Conservation (phyloP, 305 asterid species). For the Fraxinus nigra region DNA sequence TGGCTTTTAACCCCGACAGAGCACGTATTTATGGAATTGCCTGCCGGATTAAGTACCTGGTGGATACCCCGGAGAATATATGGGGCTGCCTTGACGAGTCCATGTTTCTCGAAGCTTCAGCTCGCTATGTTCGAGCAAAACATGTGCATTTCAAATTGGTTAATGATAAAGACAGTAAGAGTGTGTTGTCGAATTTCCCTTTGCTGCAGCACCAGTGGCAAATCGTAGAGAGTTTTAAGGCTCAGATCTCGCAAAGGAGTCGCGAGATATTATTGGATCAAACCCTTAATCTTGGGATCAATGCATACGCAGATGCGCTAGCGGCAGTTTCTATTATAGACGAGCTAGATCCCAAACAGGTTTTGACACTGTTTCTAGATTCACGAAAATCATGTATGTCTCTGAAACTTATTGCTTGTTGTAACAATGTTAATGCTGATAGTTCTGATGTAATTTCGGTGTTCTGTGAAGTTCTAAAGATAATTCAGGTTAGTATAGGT, state of each 20-base stretch:
- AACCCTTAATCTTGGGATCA: slow-evolving; percentile 51
- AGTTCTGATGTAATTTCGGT: slow-evolving; percentile 77
- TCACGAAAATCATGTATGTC: slow-evolving; percentile 70
- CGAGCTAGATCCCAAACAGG: slow-evolving; percentile 78
- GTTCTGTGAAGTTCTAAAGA: slow-evolving; percentile 77
- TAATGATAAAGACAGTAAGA: slow-evolving; percentile 43
- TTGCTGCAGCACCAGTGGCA: slow-evolving; percentile 98
- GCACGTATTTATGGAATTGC: slow-evolving; percentile 79
- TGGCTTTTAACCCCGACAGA: slow-evolving; percentile 46
- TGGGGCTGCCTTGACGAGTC: slow-evolving; percentile 98
- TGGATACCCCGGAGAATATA: slow-evolving; percentile 93
- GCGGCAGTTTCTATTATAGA: slow-evolving; percentile 86
- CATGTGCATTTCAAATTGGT: slow-evolving; percentile 68
- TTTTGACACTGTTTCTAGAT: slow-evolving; percentile 69
- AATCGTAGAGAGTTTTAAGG: slow-evolving; percentile 89
- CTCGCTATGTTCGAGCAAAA: slow-evolving; percentile 85
- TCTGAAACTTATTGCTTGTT: slow-evolving; percentile 69
- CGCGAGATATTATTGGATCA: slow-evolving; percentile 85
- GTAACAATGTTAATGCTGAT: slow-evolving; percentile 51
- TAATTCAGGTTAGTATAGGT: slow-evolving; percentile 83
- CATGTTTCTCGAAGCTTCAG: slow-evolving; percentile 87
- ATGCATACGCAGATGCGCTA: slow-evolving; percentile 85
- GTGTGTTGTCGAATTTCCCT: slow-evolving; percentile 72
- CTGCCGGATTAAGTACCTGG: slow-evolving; percentile 90
- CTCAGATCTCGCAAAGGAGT: slow-evolving; percentile 88